Evolutionary conservation across 1,284 basidiomycete genomes (phyloP).

Genomic region (Ceratobasidium sp.): DNA sequence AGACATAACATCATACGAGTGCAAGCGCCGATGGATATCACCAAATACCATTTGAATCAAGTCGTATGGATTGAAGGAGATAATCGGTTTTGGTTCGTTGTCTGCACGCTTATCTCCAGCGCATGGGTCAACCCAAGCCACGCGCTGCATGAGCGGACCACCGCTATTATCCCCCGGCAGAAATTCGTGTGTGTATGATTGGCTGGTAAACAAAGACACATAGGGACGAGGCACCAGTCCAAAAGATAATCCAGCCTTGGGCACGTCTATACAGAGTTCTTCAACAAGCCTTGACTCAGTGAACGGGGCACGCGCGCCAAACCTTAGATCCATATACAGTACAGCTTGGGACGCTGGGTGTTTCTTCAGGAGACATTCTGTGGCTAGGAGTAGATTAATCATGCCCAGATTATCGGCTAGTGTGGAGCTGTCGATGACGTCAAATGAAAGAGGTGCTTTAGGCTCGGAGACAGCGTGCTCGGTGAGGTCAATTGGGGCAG

Average conservation of each 20-base stretch:
- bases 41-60: constrained; percentile 59
- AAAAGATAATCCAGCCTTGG: constrained; percentile 57
- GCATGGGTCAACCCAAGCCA: background rate
- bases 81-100: constrained; percentile 11
- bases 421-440: constrained; percentile 67
- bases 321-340: constrained; percentile 60
- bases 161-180: too few relatives aligned
- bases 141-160: background rate
- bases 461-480: background rate
- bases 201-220: constrained; percentile 58
- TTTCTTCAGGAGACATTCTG: constrained; percentile 55
- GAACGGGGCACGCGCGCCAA: constrained; percentile 46
- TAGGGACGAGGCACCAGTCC: constrained; percentile 58
- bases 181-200: constrained; percentile 60
- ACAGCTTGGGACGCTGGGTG: constrained; percentile 49
- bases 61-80: constrained; percentile 51
- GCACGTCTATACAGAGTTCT: constrained; percentile 57
- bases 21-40: constrained; percentile 64
- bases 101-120: constrained; percentile 47
- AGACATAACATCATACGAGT: constrained; percentile 53
- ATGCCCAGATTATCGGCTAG: constrained; percentile 62
- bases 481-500: background rate
- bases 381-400: constrained; percentile 60
- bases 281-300: constrained; percentile 43
- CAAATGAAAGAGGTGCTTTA: constrained; percentile 52